A percentile compares a stretch with the other conserved stretches of the same genome.
Evolutionary conservation across 108 stramenopile species (phyloP).

Genomic region (Skeletonema potamos): DNA sequence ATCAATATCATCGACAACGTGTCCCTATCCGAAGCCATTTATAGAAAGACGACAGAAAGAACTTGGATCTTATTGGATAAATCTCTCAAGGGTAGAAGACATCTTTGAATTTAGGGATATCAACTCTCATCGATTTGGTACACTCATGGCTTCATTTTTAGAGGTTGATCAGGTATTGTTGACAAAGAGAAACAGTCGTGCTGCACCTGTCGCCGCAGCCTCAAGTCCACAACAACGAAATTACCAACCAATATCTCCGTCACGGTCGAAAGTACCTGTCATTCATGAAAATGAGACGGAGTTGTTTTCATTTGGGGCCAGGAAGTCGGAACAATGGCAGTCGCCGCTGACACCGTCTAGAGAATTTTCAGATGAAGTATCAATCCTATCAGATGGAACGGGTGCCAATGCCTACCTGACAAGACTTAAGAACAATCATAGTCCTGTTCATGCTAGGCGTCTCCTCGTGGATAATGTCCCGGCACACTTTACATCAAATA

Average conservation of each 20-base stretch:
- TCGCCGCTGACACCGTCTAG: slow-evolving; percentile 4
- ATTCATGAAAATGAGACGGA: slow-evolving; percentile 19
- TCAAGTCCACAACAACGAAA: neutral
- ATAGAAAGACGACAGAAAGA: slow-evolving; percentile 35
- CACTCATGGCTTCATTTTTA: slow-evolving; percentile 36
- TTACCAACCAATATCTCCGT: neutral
- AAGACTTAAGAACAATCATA: neutral
- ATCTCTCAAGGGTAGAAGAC: slow-evolving; percentile 34
- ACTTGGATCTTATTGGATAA: slow-evolving; percentile 28
- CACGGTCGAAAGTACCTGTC: neutral
- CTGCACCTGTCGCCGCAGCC: neutral
- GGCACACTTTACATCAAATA: neutral
- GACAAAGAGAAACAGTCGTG: neutral
- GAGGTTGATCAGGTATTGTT: slow-evolving; percentile 22
- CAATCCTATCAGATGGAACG: slow-evolving; percentile 32
- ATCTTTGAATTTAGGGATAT: slow-evolving; percentile 44
- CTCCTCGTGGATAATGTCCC: slow-evolving; percentile 9
- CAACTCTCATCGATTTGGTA: slow-evolving; percentile 20
- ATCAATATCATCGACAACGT: slow-evolving; percentile 2
- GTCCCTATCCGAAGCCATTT: slow-evolving; percentile 25
- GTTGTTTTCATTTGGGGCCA: neutral
- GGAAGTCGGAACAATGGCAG: neutral
- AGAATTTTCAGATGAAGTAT: slow-evolving; percentile 33
- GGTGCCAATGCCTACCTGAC: neutral
- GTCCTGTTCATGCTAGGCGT: neutral